A percentile compares a stretch with the other conserved stretches of the same genome.
These are phyloP conservation scores for Lasiodiplodia gonubiensis DNA, from an alignment of 2,329 filamentous ascomycete genomes.

Conservation along the genomic window DNA sequence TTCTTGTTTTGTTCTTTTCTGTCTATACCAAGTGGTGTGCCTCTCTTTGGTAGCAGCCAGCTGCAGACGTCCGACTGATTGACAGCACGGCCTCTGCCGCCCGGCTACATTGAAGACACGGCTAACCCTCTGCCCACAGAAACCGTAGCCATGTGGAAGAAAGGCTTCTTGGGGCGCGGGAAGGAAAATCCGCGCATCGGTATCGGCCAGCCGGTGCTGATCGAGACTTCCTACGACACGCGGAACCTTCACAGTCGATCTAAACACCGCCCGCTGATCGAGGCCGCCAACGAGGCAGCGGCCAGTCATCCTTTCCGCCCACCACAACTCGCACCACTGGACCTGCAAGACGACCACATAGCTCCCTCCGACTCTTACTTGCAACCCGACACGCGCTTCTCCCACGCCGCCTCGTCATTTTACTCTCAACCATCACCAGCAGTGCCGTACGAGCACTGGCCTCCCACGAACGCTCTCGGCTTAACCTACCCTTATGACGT, in stretches of 20 bases:
- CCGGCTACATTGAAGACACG: not conserved
- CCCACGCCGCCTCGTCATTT: slow-evolving; percentile 57
- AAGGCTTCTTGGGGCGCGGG: slow-evolving; percentile 52
- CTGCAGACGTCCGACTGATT: not conserved
- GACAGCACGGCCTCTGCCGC: not conserved
- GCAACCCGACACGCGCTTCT: slow-evolving; percentile 54
- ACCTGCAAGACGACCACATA: not conserved
- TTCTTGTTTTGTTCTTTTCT: not conserved
- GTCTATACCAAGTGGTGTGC: not conserved
- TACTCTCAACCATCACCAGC: slow-evolving; percentile 63
- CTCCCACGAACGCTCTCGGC: not conserved
- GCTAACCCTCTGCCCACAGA: slow-evolving; percentile 13
- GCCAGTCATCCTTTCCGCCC: slow-evolving; percentile 30
- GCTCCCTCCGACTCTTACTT: slow-evolving; percentile 66
- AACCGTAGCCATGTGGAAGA: slow-evolving; percentile 57
- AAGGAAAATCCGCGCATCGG: slow-evolving; percentile 53
- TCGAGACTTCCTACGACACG: slow-evolving; percentile 54
- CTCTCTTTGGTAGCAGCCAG: not conserved
- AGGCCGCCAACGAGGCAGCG: slow-evolving; percentile 36
- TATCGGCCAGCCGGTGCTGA: slow-evolving; percentile 53
- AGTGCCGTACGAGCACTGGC: slow-evolving; percentile 16
- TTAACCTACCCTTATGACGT: slow-evolving; percentile 31
- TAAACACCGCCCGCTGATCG: slow-evolving; percentile 8
- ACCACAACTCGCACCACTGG: not conserved
- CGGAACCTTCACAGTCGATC: slow-evolving; percentile 42